Evolutionary conservation across 352 stramenopile species (phyloP).

Genomic region (Aphanomyces invadans): DNA sequence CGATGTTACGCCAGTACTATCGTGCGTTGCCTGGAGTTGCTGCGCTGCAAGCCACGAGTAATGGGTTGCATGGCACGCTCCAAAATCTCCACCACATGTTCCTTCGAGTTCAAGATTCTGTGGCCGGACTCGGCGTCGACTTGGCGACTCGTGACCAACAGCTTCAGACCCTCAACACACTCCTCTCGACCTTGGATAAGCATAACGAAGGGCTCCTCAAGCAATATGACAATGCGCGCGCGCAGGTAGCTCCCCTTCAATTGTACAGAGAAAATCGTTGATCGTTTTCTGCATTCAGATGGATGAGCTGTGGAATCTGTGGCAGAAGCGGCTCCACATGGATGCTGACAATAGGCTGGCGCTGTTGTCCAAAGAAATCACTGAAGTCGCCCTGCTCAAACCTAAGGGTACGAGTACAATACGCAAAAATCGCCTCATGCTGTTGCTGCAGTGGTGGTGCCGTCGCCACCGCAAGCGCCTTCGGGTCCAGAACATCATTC

Average conservation of each 20-base stretch:
- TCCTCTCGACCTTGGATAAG: conserved; percentile 13
- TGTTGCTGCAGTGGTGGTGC: no score
- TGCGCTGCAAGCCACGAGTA: background rate
- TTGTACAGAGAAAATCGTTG: background rate
- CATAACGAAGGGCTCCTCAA: conserved; percentile 15
- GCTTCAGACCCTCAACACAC: background rate
- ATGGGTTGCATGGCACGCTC: background rate
- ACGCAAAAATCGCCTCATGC: no score
- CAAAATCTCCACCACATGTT: background rate
- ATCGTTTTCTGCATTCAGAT: conserved; percentile 17
- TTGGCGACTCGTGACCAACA: background rate
- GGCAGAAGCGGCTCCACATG: conserved; percentile 6
- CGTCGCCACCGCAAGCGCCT: background rate
- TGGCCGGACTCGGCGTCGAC: background rate
- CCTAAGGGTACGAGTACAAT: background rate
- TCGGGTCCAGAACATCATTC: background rate
- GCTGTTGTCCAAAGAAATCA: conserved; percentile 16
- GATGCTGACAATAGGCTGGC: background rate
- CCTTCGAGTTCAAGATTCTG: background rate
- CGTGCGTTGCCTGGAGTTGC: background rate
- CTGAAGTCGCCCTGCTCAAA: conserved; percentile 6
- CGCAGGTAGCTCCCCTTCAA: background rate
- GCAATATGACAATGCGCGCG: conserved; percentile 8
- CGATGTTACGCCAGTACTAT: conserved; percentile 5
- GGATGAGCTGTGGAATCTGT: conserved; percentile 18